phyloP scores from a whole-genome alignment of 768 basidiomycete genomes.

The Leccinum truebloodii region DNA sequence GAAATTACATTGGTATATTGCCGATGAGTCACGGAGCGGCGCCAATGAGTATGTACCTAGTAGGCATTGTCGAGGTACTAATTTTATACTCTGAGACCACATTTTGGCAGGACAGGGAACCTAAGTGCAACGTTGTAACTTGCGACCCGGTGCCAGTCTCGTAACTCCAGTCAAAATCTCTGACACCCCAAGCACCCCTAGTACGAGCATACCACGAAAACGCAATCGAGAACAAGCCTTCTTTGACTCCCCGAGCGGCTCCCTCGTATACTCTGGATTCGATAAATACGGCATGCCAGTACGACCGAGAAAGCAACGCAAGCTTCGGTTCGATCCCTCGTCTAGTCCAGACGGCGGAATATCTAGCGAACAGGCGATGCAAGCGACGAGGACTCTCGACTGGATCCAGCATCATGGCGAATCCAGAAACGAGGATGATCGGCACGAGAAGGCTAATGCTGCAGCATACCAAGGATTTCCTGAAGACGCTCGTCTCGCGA shows the following conservation, averaged over 20 bases:
- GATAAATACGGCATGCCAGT: constrained; percentile 33
- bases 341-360: constrained; percentile 19
- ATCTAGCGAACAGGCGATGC: background rate
- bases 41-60: too few relatives aligned
- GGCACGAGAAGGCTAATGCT: background rate
- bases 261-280: constrained; percentile 29
- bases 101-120: too few relatives aligned
- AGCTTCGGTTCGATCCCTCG: constrained; percentile 28
- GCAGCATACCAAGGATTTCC: background rate
- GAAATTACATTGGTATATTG: too few relatives aligned
- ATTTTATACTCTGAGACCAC: too few relatives aligned
- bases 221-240: constrained; percentile 32
- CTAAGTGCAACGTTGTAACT: too few relatives aligned
- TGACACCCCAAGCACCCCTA: constrained; percentile 31
- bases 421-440: background rate
- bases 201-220: constrained; percentile 19
- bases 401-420: constrained; percentile 4
- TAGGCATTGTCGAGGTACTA: too few relatives aligned
- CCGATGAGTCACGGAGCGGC: too few relatives aligned
- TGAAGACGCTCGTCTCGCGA: background rate
- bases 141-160: too few relatives aligned
- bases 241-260: constrained; percentile 30
- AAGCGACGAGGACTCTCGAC: background rate
- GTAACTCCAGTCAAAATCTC: constrained; percentile 3
- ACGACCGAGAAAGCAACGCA: constrained; percentile 31